Percentiles rank a stretch among this genome's conserved stretches.
phyloP scores from a whole-genome alignment of 2,329 filamentous ascomycete species.

The Blumeria graminis region DNA sequence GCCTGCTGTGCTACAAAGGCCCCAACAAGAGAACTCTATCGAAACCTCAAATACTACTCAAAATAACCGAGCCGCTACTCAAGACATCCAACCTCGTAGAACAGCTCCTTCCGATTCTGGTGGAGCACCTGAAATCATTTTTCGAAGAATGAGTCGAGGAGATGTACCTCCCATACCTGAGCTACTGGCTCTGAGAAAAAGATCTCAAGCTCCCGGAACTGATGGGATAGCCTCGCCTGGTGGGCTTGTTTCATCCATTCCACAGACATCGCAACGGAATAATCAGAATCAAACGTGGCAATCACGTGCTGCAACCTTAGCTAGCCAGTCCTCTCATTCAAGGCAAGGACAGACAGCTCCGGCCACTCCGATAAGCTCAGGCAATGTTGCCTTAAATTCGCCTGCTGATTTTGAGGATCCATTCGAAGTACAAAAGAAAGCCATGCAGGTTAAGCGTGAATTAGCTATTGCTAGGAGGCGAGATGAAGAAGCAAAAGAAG shows the following conservation, averaged over 20 bases:
- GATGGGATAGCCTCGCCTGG: constrained; percentile 27
- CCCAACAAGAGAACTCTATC: constrained; percentile 42
- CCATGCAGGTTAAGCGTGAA: constrained; percentile 50
- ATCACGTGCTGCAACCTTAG: constrained; percentile 16
- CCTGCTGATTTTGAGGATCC: constrained; percentile 24
- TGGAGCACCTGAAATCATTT: constrained; percentile 51
- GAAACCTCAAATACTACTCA: constrained; percentile 79
- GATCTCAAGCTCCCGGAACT: constrained; percentile 24
- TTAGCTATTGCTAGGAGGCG: constrained; percentile 41
- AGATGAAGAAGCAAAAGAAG: constrained; percentile 46
- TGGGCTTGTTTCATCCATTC: constrained; percentile 15
- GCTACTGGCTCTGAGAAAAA: constrained; percentile 21
- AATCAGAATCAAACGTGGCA: constrained; percentile 18
- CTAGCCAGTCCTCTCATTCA: constrained; percentile 15
- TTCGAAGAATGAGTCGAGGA: constrained; percentile 18
- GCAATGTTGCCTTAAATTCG: constrained; percentile 12
- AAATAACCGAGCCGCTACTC: constrained; percentile 40
- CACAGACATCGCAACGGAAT: constrained; percentile 10
- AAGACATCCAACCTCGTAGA: constrained; percentile 48
- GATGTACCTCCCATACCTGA: constrained; percentile 14
- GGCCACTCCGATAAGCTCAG: constrained; percentile 15
- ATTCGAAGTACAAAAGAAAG: constrained; percentile 38
- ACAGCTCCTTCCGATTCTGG: constrained; percentile 82
- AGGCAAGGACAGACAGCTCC: constrained; percentile 8
- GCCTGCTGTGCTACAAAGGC: constrained; percentile 56